phyloP scores from a whole-genome alignment of 495 filamentous ascomycete genomes.

The Gamarada debralockiae region DNA sequence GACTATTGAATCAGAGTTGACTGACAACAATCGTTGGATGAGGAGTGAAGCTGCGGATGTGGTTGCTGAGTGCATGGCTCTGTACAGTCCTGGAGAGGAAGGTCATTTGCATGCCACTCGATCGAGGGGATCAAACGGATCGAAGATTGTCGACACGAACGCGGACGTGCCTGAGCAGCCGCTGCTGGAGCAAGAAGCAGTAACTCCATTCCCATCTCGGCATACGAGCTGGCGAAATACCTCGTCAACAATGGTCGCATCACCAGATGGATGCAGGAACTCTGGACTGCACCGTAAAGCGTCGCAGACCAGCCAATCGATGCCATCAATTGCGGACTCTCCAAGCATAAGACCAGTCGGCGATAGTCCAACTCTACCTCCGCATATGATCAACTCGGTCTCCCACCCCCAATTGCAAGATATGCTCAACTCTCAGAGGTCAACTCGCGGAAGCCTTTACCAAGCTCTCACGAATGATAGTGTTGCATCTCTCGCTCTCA shows the following conservation, averaged over 20 bases:
- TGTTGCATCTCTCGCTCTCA: constrained; percentile 40
- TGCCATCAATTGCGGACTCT: constrained; percentile 28
- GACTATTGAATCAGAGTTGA: constrained; percentile 68
- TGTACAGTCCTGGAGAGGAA: constrained; percentile 30
- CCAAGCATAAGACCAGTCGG: constrained; percentile 35
- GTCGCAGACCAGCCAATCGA: constrained; percentile 18
- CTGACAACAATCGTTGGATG: constrained; percentile 65
- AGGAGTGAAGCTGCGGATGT: constrained; percentile 69
- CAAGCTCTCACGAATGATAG: constrained; percentile 47
- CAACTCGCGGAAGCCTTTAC: constrained; percentile 44
- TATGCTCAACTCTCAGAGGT: constrained; percentile 48
- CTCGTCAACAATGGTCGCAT: constrained; percentile 40
- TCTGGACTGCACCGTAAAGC: constrained; percentile 9
- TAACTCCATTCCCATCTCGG: constrained; percentile 12
- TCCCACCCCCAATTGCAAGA: constrained; percentile 48
- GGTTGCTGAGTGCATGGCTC: constrained; percentile 62
- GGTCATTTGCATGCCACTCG: constrained; percentile 2
- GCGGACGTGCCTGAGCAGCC: constrained; percentile 23
- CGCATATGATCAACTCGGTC: constrained; percentile 35
- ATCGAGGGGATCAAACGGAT: background rate
- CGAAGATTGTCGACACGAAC: constrained; percentile 14
- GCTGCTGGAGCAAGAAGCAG: constrained; percentile 11
- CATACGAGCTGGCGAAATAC: constrained; percentile 39
- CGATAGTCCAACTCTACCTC: constrained; percentile 56
- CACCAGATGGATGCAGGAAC: constrained; percentile 17